Evolutionary conservation across 192 early-diverging fungal species (phyloP), one percentile per base, ranked within the genome.

Genomic region (Coemansia sp.): DNA sequence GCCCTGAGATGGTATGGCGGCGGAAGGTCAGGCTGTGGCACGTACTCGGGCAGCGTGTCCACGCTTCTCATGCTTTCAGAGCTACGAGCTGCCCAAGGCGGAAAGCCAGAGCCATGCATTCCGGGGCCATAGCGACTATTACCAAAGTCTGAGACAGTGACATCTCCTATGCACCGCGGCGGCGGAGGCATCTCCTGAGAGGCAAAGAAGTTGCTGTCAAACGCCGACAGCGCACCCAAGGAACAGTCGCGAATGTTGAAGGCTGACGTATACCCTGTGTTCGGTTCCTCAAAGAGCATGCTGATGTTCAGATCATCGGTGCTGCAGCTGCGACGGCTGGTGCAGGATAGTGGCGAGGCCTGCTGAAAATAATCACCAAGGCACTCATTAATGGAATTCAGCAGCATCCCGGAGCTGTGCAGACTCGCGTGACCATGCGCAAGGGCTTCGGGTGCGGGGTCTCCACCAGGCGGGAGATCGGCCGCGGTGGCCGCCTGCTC

Each of bases 11-110:
- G 56, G 6, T 81, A 81, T 5, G 78, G 55, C 27, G 78, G 78
- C 19, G 78, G 78, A 47, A 63, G 68, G 8, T 71, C 78, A 1
- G 62, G 32, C 5, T 44, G 57, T 0, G 65, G 55, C 21, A 52
- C 52, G 34, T 81, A 81, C 41, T 72, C 69, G 23, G 78, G 78
- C 69, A 81, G 58, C 12, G 73, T 75, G 44, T 81, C 78, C 24
- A 60, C 34, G 55, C 78, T 80, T 25, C 54, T 54, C 30, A 58
- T 24, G 57, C 48, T 69, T 1, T 60, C 76, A 18, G 48, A 28
- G 21, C 27, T 54, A 7, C 49, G 61, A 6, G 57, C 38, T 7
- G 72, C 21, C 62, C 62, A 54, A 5, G 49, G 16, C 5, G 57
- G 58, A 2, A 60, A 19, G 12, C 49, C 49, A 12, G 67, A 21